phyloP scores from a whole-genome alignment of 2,329 filamentous ascomycete genomes.

The Fusarium chlamydosporum region DNA sequence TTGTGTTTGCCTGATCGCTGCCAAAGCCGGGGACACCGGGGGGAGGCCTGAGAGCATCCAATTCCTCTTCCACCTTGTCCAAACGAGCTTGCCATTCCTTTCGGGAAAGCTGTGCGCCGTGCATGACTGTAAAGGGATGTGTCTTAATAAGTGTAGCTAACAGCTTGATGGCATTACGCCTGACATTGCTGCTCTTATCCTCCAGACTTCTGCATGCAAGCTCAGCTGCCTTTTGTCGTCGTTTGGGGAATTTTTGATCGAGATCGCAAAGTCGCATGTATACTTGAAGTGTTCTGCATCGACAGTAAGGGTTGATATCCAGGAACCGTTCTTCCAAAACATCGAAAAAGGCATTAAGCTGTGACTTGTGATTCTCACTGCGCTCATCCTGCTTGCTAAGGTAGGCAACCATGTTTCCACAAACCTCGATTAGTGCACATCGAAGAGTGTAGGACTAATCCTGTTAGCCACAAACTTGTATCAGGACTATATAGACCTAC shows the following conservation, averaged over 20 bases:
- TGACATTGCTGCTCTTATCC: conserved; percentile 98
- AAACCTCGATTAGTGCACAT: conserved; percentile 95
- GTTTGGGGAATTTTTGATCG: conserved; percentile 96
- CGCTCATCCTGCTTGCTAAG: conserved; percentile 92
- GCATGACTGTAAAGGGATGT: conserved; percentile 92
- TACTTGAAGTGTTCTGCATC: conserved; percentile 92
- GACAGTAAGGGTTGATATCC: conserved; percentile 96
- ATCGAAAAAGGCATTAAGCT: conserved; percentile 97
- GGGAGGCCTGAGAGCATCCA: conserved; percentile 85
- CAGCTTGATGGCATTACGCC: conserved; percentile 94
- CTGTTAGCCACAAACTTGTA: conserved; percentile 42
- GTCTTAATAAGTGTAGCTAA: conserved; percentile 90
- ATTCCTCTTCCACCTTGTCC: conserved; percentile 84
- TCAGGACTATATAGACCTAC: conserved; percentile 58
- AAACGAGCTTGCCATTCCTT: conserved; percentile 89
- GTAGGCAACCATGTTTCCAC: conserved; percentile 92
- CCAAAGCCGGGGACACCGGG: conserved; percentile 74
- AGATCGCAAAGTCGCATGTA: conserved; percentile 92
- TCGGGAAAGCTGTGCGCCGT: conserved; percentile 86
- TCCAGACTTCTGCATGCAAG: conserved; percentile 90
- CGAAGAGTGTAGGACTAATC: conserved; percentile 87
- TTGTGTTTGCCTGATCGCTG: conserved; percentile 75
- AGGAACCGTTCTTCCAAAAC: conserved; percentile 96
- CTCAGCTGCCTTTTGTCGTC: conserved; percentile 88
- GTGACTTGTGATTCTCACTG: conserved; percentile 92